Conservation (phyloP, 768 basidiomycete species). For the Rhizopogon roseolus region DNA sequence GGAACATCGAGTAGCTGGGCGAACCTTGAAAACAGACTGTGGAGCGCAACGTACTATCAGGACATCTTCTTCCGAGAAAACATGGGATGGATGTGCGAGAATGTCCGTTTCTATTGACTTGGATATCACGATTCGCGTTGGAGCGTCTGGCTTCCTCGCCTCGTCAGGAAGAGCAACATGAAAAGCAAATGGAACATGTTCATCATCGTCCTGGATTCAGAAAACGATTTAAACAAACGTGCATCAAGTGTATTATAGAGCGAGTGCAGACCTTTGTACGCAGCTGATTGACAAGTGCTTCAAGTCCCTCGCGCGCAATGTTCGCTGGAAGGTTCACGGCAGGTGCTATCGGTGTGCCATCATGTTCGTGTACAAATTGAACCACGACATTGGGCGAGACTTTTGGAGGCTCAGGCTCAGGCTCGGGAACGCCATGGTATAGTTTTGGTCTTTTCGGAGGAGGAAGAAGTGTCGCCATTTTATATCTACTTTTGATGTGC, state of each 20-base stretch:
- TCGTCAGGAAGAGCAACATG: slow-evolving; percentile 71
- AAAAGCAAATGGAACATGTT: slow-evolving; percentile 90
- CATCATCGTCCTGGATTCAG: slow-evolving; percentile 47
- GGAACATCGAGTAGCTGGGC: slow-evolving; percentile 92
- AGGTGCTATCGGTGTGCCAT: slow-evolving; percentile 77
- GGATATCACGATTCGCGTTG: slow-evolving; percentile 78
- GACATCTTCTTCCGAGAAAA: slow-evolving; percentile 82
- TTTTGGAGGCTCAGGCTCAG: slow-evolving; percentile 43
- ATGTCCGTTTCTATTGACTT: slow-evolving; percentile 83
- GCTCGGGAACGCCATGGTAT: slow-evolving; percentile 69
- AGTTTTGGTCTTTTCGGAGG: slow-evolving; percentile 78
- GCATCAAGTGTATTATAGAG: neutral
- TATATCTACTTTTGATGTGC: neutral
- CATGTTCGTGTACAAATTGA: slow-evolving; percentile 89
- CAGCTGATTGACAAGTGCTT: slow-evolving; percentile 86
- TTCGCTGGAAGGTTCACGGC: slow-evolving; percentile 88
- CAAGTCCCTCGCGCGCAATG: slow-evolving; percentile 76
- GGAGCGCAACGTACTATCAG: slow-evolving; percentile 89
- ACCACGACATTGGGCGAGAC: slow-evolving; percentile 73
- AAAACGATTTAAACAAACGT: neutral
- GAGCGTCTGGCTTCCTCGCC: slow-evolving; percentile 41
- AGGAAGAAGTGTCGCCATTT: too few species aligned
- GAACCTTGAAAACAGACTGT: slow-evolving; percentile 91
- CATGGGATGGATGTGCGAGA: slow-evolving; percentile 62
- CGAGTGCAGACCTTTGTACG: slow-evolving; percentile 55